Base-by-base conservation (phyloP, 768 basidiomycete species). In the Boletus edulis region DNA sequence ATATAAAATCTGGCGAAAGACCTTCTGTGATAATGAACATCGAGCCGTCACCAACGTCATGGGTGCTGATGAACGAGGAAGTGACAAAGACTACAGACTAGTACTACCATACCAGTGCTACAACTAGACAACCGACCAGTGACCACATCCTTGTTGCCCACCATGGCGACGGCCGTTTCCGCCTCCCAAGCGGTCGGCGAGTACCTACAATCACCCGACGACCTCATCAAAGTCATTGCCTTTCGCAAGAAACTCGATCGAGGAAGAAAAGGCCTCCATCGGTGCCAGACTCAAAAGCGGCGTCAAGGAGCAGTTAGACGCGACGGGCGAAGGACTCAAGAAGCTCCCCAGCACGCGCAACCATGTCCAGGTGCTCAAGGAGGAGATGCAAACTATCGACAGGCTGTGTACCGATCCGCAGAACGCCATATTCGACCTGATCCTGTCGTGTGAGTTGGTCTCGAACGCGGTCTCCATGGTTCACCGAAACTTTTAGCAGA, bases 211-310 rank as follows among this genome's bases (percentile, higher is more conserved):
- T 90, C 91, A 20, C 94, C 94, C 1, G 94, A 96, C 64, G 95
- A 97, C 73, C 87, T 98, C 52, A 76, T 84, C 60, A 97, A 97
- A 72, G 83, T 98, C 34, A 80, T 83, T 2, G 83, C 92, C 0
- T 93, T 92, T 67, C 83, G 93, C 58, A 96, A 95, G 77, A 95
- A 95, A 66, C 81, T 98, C 42, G n/a, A n/a, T n/a, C n/a, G 88
- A 94, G 72, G 98, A 98, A 72, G 96, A 98, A 73, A 96, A 97
- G 73, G 86, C 93, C 1, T 91, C 93, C 10, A 90, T 98, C 56
- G 92, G 96, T 66, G 86, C 88, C 4, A 82, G 94, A 64, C 83
- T 98, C 45, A 89, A 94, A 67, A 87, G 81, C 52, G 92, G 94
- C 11, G 94, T 96, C 60, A 93, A 90, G 70, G 91, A 95, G 56